phyloP scores from a whole-genome alignment of 495 filamentous ascomycete genomes.

The Penicillium steckii region DNA sequence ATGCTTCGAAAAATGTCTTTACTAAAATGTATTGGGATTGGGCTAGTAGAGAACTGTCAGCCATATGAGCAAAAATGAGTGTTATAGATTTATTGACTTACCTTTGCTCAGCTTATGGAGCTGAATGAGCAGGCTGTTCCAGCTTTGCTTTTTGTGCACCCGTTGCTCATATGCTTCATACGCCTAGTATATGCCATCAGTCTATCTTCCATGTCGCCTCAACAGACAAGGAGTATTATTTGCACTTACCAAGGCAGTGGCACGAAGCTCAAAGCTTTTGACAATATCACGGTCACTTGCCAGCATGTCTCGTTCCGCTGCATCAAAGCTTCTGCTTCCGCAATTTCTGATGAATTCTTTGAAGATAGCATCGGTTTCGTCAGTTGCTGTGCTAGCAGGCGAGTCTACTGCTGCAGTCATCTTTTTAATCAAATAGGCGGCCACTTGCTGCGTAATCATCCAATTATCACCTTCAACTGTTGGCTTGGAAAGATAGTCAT shows the following conservation, averaged over 20 bases:
- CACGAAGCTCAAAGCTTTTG: conserved; percentile 40
- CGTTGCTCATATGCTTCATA: conserved; percentile 43
- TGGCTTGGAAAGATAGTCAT: conserved; percentile 48
- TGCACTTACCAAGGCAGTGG: conserved; percentile 31
- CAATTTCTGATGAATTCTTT: conserved; percentile 19
- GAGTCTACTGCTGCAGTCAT: conserved; percentile 37
- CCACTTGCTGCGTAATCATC: conserved; percentile 53
- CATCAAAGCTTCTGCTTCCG: conserved; percentile 1
- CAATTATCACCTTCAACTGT: conserved; percentile 55
- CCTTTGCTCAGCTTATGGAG: conserved; percentile 45
- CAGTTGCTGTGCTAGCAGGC: conserved; percentile 2
- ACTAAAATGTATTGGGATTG: conserved; percentile 50
- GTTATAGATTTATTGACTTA: not conserved
- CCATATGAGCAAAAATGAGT: not conserved
- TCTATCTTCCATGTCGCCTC: not conserved
- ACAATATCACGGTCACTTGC: conserved; percentile 37
- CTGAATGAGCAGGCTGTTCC: conserved; percentile 47
- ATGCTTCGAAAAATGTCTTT: conserved; percentile 36
- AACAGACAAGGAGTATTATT: not conserved
- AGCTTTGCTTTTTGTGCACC: conserved; percentile 41
- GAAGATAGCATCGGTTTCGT: conserved; percentile 24
- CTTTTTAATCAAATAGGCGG: conserved; percentile 48
- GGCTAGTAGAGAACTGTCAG: conserved; percentile 13
- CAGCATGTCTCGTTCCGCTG: no score
- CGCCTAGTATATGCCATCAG: conserved; percentile 17